A percentile compares a stretch with the other conserved stretches of the same genome.
phyloP scores from a whole-genome alignment of 2,329 filamentous ascomycete species.

The Aspergillus cejpii region DNA sequence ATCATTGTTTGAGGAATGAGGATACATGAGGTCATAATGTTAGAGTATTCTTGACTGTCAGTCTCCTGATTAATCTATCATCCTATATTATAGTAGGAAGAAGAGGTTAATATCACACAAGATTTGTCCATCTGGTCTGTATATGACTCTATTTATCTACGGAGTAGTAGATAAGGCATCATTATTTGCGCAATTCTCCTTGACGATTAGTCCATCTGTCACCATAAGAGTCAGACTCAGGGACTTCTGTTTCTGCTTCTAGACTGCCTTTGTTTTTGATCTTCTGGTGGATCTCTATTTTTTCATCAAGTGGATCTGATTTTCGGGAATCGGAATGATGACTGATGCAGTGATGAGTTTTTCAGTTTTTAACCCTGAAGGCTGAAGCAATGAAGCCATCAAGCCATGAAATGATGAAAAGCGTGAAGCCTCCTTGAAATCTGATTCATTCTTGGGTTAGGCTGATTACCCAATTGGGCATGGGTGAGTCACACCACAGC shows the following conservation, averaged over 20 bases:
- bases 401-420: too few relatives aligned
- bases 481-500: conserved; percentile 24
- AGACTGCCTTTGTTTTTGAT: conserved; percentile 5
- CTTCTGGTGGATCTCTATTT: conserved; percentile 4
- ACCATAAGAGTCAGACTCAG: conserved; percentile 10
- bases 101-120: not conserved
- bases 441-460: too few relatives aligned
- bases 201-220: conserved; percentile 16
- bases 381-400: too few relatives aligned
- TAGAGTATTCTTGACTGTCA: too few relatives aligned
- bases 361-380: conserved; percentile 4
- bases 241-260: conserved; percentile 8
- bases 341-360: not conserved
- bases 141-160: not conserved
- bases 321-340: not conserved
- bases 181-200: conserved; percentile 6
- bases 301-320: not conserved
- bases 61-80: not conserved
- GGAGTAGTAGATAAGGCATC: not conserved
- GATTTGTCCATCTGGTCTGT: not conserved
- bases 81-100: too few relatives aligned
- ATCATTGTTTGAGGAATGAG: not conserved
- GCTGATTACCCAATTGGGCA: conserved; percentile 12
- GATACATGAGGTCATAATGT: not conserved
- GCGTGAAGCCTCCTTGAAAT: too few relatives aligned